These are phyloP conservation scores for Euclidium syriacum DNA, from an alignment of 345 rosid genomes.

Conservation along the genomic window DNA sequence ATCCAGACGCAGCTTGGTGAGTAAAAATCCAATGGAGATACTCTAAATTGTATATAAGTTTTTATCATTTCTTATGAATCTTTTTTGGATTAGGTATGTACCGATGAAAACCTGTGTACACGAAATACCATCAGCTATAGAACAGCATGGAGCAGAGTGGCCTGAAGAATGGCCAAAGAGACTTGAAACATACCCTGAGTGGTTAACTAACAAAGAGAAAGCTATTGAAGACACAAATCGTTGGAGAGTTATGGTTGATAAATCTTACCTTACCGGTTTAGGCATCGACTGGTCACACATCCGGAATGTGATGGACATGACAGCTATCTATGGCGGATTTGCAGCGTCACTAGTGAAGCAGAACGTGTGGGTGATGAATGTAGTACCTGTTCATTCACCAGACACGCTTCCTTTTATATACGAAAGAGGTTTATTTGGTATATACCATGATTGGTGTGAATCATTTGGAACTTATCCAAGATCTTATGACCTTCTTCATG, in stretches of 20 bases:
- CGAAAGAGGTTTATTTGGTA: slow-evolving; percentile 75
- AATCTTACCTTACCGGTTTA: slow-evolving; percentile 78
- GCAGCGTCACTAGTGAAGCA: slow-evolving; percentile 77
- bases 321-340: slow-evolving; percentile 91
- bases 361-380: slow-evolving; percentile 91
- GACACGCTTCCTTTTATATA: slow-evolving; percentile 83
- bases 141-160: slow-evolving; percentile 93
- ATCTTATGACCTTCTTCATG: slow-evolving; percentile 90
- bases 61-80: slow-evolving; percentile 4
- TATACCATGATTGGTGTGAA: slow-evolving; percentile 98
- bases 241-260: slow-evolving; percentile 75
- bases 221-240: slow-evolving; percentile 50
- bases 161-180: slow-evolving; percentile 98
- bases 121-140: slow-evolving; percentile 70
- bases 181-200: slow-evolving; percentile 90
- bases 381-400: slow-evolving; percentile 84
- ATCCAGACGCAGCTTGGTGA: slow-evolving; percentile 95
- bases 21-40: slow-evolving; percentile 17
- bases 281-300: slow-evolving; percentile 85
- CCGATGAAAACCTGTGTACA: slow-evolving; percentile 74
- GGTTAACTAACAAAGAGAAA: slow-evolving; percentile 70
- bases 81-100: slow-evolving; percentile 56
- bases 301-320: slow-evolving; percentile 93
- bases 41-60: too few species aligned
- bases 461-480: slow-evolving; percentile 88